Conservation (phyloP, 176 grass and related monocot species). For the Poa annua region DNA sequence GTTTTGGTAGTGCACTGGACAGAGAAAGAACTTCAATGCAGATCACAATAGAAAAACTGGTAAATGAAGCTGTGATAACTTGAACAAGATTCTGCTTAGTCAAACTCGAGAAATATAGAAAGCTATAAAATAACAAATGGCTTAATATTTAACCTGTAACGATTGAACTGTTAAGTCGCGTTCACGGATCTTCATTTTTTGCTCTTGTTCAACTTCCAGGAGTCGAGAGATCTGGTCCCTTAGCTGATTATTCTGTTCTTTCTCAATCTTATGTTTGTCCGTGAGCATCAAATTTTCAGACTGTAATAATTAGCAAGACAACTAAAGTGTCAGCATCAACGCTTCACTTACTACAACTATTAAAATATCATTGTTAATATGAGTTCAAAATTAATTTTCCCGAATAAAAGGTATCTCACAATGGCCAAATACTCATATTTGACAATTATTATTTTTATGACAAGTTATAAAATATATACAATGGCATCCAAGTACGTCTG, state of each 20-base stretch:
- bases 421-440: background rate
- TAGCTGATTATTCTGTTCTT: slow-evolving; percentile 87
- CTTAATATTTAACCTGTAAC: slow-evolving; percentile 69
- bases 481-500: background rate
- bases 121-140: slow-evolving; percentile 18
- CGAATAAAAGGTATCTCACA: background rate
- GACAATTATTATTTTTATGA: background rate
- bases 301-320: slow-evolving; percentile 57
- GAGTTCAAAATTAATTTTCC: slow-evolving; percentile 1
- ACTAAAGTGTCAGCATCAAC: slow-evolving; percentile 23
- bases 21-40: slow-evolving; percentile 21
- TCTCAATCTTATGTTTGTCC: slow-evolving; percentile 87
- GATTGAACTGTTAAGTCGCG: slow-evolving; percentile 79
- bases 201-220: slow-evolving; percentile 81
- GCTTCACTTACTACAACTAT: background rate
- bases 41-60: slow-evolving; percentile 19
- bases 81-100: slow-evolving; percentile 4
- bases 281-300: slow-evolving; percentile 88
- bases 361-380: background rate
- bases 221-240: slow-evolving; percentile 79
- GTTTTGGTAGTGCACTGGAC: slow-evolving; percentile 1
- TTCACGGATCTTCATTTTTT: slow-evolving; percentile 82
- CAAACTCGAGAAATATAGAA: slow-evolving; percentile 34
- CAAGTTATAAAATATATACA: slow-evolving; percentile 2
- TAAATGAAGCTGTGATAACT: background rate